Evolutionary conservation across 345 rosid species (phyloP).

Genomic region (Salix purpurea): DNA sequence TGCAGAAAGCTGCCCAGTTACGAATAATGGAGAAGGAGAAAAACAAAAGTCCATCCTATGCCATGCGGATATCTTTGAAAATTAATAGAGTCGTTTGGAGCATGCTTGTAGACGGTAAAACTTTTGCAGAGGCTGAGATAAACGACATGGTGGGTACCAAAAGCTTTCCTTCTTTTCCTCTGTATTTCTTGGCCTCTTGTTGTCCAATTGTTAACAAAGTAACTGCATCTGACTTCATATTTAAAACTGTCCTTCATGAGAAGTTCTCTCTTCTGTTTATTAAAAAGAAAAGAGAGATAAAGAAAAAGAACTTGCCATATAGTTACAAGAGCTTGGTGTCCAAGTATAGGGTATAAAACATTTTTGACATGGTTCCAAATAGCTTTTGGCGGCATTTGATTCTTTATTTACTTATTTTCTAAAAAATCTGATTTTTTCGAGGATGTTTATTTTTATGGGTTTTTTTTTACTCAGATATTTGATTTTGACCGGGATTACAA

Average conservation of each 20-base stretch:
- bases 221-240: background rate
- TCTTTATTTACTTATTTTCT: background rate
- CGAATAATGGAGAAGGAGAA: slow-evolving; percentile 93
- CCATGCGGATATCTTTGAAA: slow-evolving; percentile 93
- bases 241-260: background rate
- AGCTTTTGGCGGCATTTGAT: background rate
- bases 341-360: background rate
- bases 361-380: background rate
- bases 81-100: slow-evolving; percentile 89
- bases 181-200: background rate
- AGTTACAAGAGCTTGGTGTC: background rate
- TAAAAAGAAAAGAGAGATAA: background rate
- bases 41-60: slow-evolving; percentile 95
- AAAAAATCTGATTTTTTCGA: background rate
- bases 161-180: background rate
- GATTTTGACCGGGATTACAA: slow-evolving; percentile 98
- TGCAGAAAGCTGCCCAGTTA: slow-evolving; percentile 91
- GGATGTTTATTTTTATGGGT: background rate
- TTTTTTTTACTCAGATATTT: slow-evolving; percentile 53
- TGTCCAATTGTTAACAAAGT: background rate
- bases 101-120: slow-evolving; percentile 95
- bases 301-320: background rate
- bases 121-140: slow-evolving; percentile 99
- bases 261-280: background rate
- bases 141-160: slow-evolving; percentile 84